Evolutionary conservation across 768 basidiomycete genomes (phyloP).

Genomic region (Fomitopsis pulvina): DNA sequence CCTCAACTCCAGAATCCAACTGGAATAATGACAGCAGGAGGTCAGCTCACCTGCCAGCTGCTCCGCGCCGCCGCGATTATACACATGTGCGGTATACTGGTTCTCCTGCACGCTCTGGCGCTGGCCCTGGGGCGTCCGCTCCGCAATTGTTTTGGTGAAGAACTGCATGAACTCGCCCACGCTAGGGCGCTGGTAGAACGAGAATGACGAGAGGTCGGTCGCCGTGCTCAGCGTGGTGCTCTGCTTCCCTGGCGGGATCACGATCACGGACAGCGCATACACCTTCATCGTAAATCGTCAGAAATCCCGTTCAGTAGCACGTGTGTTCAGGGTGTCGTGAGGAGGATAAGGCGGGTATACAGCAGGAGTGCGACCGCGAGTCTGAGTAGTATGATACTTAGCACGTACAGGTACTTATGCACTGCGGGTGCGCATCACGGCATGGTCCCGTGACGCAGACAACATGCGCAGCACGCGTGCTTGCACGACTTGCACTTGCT

Average conservation of each 20-base stretch:
- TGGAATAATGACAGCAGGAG: neutral
- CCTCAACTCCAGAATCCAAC: constrained; percentile 21
- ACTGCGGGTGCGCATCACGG: no score
- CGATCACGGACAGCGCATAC: constrained; percentile 69
- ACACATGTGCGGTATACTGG: constrained; percentile 88
- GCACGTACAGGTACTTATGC: no score
- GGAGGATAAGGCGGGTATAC: neutral
- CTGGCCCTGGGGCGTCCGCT: constrained; percentile 81
- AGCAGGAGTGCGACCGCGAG: neutral
- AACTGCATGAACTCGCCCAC: constrained; percentile 92
- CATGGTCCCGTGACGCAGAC: no score
- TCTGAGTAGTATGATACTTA: no score
- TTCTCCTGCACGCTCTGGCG: constrained; percentile 94
- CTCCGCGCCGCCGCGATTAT: constrained; percentile 84
- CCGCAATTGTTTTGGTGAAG: constrained; percentile 88
- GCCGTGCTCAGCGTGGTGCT: constrained; percentile 60
- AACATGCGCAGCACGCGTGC: no score
- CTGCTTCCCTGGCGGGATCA: constrained; percentile 57
- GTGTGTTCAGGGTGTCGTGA: neutral
- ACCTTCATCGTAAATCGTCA: constrained; percentile 72
- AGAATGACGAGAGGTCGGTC: constrained; percentile 83
- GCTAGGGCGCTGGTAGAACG: constrained; percentile 87
- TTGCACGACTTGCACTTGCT: no score
- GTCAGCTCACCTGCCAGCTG: constrained; percentile 66
- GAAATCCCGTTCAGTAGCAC: no score